Conservation (phyloP, 2,329 filamentous ascomycete genomes). For the Ilyonectria robusta region DNA sequence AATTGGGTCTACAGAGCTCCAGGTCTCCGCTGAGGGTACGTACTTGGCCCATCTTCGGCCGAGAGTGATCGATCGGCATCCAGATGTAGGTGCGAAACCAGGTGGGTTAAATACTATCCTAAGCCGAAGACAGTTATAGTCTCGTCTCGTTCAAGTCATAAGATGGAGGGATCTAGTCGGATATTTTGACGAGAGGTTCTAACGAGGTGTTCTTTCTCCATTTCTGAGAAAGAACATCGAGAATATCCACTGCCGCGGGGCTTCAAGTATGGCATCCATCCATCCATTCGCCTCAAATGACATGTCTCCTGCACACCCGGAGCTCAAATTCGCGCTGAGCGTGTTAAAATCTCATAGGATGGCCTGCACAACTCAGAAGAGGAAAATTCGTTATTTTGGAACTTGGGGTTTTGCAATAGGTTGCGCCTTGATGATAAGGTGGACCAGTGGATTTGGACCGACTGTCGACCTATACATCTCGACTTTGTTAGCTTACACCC, state of each 20-base stretch:
- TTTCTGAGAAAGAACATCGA: background rate
- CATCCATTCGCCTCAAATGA: background rate
- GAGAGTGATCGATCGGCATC: background rate
- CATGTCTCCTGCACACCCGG: background rate
- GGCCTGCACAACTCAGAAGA: background rate
- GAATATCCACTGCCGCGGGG: background rate
- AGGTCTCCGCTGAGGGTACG: background rate
- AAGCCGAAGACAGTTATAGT: background rate
- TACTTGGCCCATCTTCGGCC: background rate
- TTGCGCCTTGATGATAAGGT: background rate
- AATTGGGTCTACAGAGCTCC: conserved; percentile 1
- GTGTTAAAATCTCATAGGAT: background rate
- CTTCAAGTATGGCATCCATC: background rate
- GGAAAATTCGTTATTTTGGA: background rate
- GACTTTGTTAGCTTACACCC: background rate
- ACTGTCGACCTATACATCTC: background rate
- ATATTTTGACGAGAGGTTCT: background rate
- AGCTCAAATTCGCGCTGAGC: background rate
- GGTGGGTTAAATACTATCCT: background rate
- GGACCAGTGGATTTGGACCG: background rate
- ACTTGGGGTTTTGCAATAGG: background rate
- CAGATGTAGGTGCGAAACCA: background rate
- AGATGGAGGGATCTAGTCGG: background rate
- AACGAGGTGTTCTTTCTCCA: background rate
- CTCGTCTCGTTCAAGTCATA: background rate